Evolutionary conservation across 441 rosid genomes (phyloP).

Genomic region (Omphalea diandra): DNA sequence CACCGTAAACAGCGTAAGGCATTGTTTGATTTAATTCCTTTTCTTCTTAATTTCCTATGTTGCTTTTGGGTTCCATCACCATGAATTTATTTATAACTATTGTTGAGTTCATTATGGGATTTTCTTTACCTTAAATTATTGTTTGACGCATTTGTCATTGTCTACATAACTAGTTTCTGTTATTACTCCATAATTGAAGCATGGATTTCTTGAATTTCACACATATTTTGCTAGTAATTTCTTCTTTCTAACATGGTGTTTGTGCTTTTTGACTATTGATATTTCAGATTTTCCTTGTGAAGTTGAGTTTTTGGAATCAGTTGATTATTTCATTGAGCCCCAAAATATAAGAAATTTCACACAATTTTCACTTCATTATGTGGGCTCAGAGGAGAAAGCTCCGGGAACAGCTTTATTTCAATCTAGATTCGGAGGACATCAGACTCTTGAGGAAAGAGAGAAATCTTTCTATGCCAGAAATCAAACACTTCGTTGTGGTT

Average conservation of each 20-base stretch:
- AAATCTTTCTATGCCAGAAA: slow-evolving; percentile 56
- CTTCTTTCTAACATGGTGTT: slow-evolving; percentile 16
- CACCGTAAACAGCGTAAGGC: slow-evolving; percentile 46
- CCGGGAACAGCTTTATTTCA: slow-evolving; percentile 25
- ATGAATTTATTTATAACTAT: too few species aligned
- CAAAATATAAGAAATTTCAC: slow-evolving; percentile 42
- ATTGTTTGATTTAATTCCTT: slow-evolving; percentile 16
- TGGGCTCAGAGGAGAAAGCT: slow-evolving; percentile 44
- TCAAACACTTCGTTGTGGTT: slow-evolving; percentile 85
- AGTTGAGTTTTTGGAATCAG: slow-evolving; percentile 49
- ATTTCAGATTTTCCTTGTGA: slow-evolving; percentile 72
- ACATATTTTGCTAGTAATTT: slow-evolving; percentile 7
- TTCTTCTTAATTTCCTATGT: too few species aligned
- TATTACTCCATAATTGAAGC: too few species aligned
- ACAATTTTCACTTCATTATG: slow-evolving; percentile 53
- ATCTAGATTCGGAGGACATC: slow-evolving; percentile 82
- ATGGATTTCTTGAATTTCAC: neutral
- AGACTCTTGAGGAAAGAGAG: slow-evolving; percentile 70
- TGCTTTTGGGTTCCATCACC: too few species aligned
- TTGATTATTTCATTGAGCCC: slow-evolving; percentile 54
- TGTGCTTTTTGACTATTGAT: slow-evolving; percentile 1
- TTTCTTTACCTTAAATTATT: too few species aligned
- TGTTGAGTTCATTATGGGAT: too few species aligned
- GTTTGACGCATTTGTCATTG: too few species aligned
- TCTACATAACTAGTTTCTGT: too few species aligned